Evolutionary conservation across 441 rosid genomes (phyloP), one percentile per base, ranked within the genome.

Genomic region (Eutrema salsugineum): DNA sequence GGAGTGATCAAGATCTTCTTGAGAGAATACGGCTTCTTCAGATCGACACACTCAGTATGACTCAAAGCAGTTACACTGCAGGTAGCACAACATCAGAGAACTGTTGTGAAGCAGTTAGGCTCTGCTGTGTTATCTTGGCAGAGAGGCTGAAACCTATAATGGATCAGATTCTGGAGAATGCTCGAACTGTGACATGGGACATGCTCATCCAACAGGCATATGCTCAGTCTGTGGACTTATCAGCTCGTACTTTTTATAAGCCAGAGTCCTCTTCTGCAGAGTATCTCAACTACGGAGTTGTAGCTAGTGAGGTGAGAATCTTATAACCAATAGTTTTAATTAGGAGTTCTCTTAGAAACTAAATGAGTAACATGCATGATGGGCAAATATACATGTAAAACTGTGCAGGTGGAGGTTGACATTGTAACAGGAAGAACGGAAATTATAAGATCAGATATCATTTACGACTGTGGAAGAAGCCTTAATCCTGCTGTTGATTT

Each of bases 401-500:
- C 2, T 55, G 14, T 24, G 61, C 82, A 90, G 99, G 99, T 94
- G 68, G 99, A 90, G 83, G 69, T 88, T 8, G 88, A 90, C 77
- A 82, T 94, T 76, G 81, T 88, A 68, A 91, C 97, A 1, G 99
- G 97, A 50, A 80, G 82, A 77, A 86, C 93, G 16, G 79, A 85
- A 42, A 87, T 86, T 70, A 78, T 90, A 84, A 80, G 82, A 72
- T 77, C 91, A 2, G 97, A 92, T 84, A 86, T 94, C 47, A 58
- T 86, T 49, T 92, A 94, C 57, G 98, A 94, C 65, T 88, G 96
- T 11, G 99, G 99, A 78, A 86, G 86, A 79, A 88, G 97, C 84
- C 91, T 94, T 67, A 94, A 91, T 46, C 99, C 99, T 60, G 94
- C 96, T 3, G 91, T 92, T 28, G 98, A 94, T 84, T 78, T 94